These are phyloP conservation scores for Aspergillus baeticus DNA, from an alignment of 495 filamentous ascomycete species.

Conservation along the genomic window DNA sequence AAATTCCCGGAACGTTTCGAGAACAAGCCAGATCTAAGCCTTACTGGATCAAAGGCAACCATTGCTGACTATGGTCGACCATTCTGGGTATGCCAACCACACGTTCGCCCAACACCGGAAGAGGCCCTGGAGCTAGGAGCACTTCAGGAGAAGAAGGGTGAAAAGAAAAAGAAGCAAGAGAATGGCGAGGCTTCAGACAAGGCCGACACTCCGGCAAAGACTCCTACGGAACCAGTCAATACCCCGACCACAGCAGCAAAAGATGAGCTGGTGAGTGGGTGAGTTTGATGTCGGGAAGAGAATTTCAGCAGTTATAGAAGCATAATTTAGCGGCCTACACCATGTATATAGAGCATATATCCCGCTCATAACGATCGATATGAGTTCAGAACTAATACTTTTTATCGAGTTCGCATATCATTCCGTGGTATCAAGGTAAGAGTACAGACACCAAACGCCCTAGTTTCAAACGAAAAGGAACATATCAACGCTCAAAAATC, in stretches of 20 bases:
- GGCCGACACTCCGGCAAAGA: conserved; percentile 8
- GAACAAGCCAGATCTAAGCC: conserved; percentile 30
- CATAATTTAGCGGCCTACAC: background rate
- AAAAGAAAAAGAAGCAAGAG: conserved; percentile 21
- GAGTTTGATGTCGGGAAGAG: background rate
- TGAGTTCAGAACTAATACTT: background rate
- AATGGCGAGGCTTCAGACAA: conserved; percentile 17
- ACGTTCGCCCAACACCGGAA: conserved; percentile 82
- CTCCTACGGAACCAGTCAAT: conserved; percentile 15
- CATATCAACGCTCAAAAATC: conserved; percentile 61
- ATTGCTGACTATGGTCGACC: conserved; percentile 72
- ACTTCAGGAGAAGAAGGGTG: conserved; percentile 63
- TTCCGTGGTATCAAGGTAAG: conserved; percentile 11
- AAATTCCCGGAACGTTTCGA: conserved; percentile 56
- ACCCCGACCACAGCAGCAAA: conserved; percentile 28
- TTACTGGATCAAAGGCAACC: conserved; percentile 60
- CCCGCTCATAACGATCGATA: conserved; percentile 3
- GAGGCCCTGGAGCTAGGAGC: conserved; percentile 83
- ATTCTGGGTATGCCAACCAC: conserved; percentile 92
- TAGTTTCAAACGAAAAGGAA: background rate
- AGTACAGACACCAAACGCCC: background rate
- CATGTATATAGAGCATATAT: conserved; percentile 9
- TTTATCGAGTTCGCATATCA: background rate
- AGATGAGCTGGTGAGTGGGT: conserved; percentile 39
- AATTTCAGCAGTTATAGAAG: background rate